These are phyloP conservation scores for Ophiostoma sp. DNA, from an alignment of 2,329 filamentous ascomycete species.

Conservation along the genomic window DNA sequence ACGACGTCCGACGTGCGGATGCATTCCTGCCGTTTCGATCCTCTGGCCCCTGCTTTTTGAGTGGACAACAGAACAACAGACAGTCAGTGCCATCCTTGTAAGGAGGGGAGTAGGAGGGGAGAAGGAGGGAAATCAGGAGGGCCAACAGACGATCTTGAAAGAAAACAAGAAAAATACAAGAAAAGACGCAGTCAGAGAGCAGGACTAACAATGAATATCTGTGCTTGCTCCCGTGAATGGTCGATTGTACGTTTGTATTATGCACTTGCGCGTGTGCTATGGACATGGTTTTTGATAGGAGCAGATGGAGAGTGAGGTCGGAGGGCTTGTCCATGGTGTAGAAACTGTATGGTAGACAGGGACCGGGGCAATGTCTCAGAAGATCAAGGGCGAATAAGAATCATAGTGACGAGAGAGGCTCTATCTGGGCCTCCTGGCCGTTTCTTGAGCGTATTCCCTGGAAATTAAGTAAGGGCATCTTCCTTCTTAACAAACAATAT, in stretches of 20 bases:
- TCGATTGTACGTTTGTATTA: not conserved
- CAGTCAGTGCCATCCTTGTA: not conserved
- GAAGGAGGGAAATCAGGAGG: slow-evolving; percentile 1
- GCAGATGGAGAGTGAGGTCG: not conserved
- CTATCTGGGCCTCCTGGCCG: not conserved
- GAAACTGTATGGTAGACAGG: not conserved
- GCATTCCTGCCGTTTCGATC: slow-evolving; percentile 5
- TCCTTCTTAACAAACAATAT: not conserved
- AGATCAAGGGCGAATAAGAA: not conserved
- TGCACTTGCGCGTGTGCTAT: not conserved
- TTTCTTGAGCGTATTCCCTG: not conserved
- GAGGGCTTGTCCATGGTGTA: not conserved
- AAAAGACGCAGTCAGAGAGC: not conserved
- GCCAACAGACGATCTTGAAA: not conserved
- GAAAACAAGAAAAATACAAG: not conserved
- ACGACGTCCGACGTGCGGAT: slow-evolving; percentile 2
- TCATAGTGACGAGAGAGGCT: not conserved
- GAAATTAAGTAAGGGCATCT: not conserved
- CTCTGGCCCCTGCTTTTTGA: not conserved
- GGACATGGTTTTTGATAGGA: not conserved
- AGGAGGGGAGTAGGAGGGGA: not conserved
- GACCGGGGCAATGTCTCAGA: not conserved
- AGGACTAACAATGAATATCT: not conserved
- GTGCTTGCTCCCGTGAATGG: not conserved
- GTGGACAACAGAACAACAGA: not conserved